Conservation (phyloP, 306 rosid genomes). For the Leucaena leucocephala region DNA sequence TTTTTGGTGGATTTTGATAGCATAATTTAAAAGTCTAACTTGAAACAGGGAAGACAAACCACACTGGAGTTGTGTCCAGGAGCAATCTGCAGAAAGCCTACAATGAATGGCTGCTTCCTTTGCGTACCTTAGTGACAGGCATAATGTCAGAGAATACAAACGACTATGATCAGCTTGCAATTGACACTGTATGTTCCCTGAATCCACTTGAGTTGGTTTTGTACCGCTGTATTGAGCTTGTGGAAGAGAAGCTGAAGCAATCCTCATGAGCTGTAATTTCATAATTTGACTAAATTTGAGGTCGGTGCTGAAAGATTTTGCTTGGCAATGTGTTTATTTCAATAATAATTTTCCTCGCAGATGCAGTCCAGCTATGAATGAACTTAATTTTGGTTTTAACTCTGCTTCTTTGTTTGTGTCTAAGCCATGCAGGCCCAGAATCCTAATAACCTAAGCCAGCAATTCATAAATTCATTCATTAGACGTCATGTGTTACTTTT, state of each 20-base stretch:
- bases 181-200: slow-evolving; percentile 58
- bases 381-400: neutral
- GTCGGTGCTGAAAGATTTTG: neutral
- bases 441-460: neutral
- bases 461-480: too few relatives aligned
- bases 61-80: slow-evolving; percentile 54
- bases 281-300: neutral
- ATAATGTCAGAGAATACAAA: slow-evolving; percentile 43
- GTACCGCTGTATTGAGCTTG: slow-evolving; percentile 87
- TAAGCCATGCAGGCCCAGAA: neutral
- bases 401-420: neutral
- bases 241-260: slow-evolving; percentile 68
- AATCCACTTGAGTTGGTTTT: slow-evolving; percentile 86
- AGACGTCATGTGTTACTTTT: too few relatives aligned
- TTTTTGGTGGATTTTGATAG: neutral
- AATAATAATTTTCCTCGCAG: neutral
- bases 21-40: neutral
- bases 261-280: slow-evolving; percentile 16
- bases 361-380: neutral
- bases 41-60: slow-evolving; percentile 71
- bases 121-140: slow-evolving; percentile 49
- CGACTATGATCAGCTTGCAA: slow-evolving; percentile 48
- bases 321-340: neutral
- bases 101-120: slow-evolving; percentile 56
- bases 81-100: slow-evolving; percentile 45